Evolutionary conservation across 495 filamentous ascomycete species (phyloP).

Genomic region (Penicillium cinerascens): DNA sequence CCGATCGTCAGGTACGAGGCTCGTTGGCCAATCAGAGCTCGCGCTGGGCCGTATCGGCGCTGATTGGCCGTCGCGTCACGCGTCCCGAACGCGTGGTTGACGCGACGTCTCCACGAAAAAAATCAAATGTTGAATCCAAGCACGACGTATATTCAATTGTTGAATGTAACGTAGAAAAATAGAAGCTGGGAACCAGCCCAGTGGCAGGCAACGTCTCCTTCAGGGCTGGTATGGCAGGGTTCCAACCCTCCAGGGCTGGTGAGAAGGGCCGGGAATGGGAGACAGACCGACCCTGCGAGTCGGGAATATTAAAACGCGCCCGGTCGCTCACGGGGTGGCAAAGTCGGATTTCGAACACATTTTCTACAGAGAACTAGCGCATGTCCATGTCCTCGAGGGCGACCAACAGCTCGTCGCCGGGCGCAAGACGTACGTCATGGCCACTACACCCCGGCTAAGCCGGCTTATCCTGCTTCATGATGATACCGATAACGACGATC

Average conservation of each 20-base stretch:
- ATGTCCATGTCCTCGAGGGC: neutral
- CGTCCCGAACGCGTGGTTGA: slow-evolving; percentile 14
- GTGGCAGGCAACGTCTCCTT: neutral
- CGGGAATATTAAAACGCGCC: slow-evolving; percentile 5
- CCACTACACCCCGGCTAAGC: slow-evolving; percentile 4
- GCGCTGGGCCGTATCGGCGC: neutral
- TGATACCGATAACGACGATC: slow-evolving; percentile 7
- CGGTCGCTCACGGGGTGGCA: neutral
- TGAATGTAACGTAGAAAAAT: neutral
- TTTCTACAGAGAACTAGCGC: neutral
- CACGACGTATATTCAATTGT: neutral
- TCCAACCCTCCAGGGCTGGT: slow-evolving; percentile 1
- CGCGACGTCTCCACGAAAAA: neutral
- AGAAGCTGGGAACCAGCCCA: neutral
- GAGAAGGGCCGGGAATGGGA: slow-evolving; percentile 4
- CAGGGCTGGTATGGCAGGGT: slow-evolving; percentile 3
- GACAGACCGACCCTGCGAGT: neutral
- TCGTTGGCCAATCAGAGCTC: neutral
- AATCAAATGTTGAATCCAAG: no score
- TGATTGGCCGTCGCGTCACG: slow-evolving; percentile 25
- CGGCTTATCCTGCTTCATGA: slow-evolving; percentile 2
- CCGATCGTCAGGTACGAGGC: neutral
- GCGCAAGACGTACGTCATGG: slow-evolving; percentile 7
- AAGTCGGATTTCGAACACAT: neutral
- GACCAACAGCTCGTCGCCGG: neutral